Evolutionary conservation across 2,329 filamentous ascomycete genomes (phyloP), one percentile per base, ranked within the genome.

Genomic region (Diaporthe nobilis): DNA sequence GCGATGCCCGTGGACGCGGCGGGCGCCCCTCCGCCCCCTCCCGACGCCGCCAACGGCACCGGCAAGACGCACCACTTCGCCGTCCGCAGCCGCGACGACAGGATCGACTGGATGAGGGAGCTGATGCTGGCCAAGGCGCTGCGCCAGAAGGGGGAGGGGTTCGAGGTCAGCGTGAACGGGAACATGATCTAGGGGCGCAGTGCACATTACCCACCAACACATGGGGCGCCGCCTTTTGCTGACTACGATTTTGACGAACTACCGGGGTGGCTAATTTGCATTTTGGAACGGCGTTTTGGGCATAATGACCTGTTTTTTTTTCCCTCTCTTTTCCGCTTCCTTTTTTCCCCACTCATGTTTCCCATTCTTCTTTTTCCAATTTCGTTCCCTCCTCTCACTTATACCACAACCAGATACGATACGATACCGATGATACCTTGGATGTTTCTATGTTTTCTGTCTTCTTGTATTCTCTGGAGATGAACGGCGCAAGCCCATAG

Each of bases 51-150:
- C 77, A 92, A 92, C 76, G 91, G 90, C 74, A 92, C 90, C 15
- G 92, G 91, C 80, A 98, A 98, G 89, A 94, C 94, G 60, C 96
- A 98, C 82, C 95, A 98, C 83, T 98, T 98, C 83, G 95, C 96
- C 0, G 96, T 98, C 79, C 94, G 93, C 85, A 92, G 89, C 80
- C 91, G 95, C 20, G 95, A 98, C 82, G 94, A 98, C 82, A 91
- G 96, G 77, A 98, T 98, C 81, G 96, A 98, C 83, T 99, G 97
- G 97, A 97, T 97, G 95, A 90, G 95, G 73, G 95, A 97, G 88
- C 87, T 97, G 77, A 97, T 97, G 95, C 91, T 97, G 61, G 95
- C 95, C 72, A 97, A 97, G 87, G 95, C 95, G 25, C 87, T 95
- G 82, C 94, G 93, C 87, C 93, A 95, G 85, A 97, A 96, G 89